A percentile compares a stretch with the other conserved stretches of the same genome.
Conservation (phyloP, 1,284 basidiomycete species). For the Abortiporus biennis region DNA sequence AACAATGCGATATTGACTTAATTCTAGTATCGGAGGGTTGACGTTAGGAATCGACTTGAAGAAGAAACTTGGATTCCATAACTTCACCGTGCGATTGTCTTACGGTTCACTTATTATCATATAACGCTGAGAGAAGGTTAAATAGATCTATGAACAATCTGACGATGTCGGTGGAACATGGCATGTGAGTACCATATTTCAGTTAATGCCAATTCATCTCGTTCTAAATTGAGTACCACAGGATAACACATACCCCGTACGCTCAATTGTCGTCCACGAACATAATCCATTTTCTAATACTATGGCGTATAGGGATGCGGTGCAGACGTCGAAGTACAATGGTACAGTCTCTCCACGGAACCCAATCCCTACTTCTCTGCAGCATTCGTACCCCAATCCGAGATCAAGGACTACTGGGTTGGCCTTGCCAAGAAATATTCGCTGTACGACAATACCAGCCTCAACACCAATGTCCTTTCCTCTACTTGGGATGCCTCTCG, state of each 20-base stretch:
- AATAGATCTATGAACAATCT: slow-evolving; percentile 28
- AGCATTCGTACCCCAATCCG: slow-evolving; percentile 21
- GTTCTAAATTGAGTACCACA: too few relatives aligned
- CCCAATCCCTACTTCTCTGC: slow-evolving; percentile 26
- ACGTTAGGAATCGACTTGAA: slow-evolving; percentile 1
- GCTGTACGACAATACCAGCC: slow-evolving; percentile 16
- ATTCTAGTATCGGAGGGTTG: slow-evolving; percentile 1
- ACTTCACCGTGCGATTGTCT: slow-evolving; percentile 4
- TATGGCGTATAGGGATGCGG: slow-evolving; percentile 15
- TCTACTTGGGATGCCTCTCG: slow-evolving; percentile 32
- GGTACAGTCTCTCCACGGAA: slow-evolving; percentile 26
- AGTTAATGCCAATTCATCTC: neutral
- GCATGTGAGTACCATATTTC: slow-evolving; percentile 19
- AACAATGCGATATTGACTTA: neutral
- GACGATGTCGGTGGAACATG: slow-evolving; percentile 29
- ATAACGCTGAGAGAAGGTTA: too few relatives aligned
- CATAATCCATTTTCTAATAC: neutral
- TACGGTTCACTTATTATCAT: too few relatives aligned
- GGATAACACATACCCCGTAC: slow-evolving; percentile 3
- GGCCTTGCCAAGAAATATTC: slow-evolving; percentile 19
- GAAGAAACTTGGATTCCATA: neutral
- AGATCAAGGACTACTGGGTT: slow-evolving; percentile 27
- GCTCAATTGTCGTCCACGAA: too few relatives aligned
- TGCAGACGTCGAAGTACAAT: slow-evolving; percentile 23
- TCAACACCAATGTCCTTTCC: slow-evolving; percentile 29